Evolutionary conservation across 768 basidiomycete genomes (phyloP).

Genomic region (Kwoniella botswanensis): DNA sequence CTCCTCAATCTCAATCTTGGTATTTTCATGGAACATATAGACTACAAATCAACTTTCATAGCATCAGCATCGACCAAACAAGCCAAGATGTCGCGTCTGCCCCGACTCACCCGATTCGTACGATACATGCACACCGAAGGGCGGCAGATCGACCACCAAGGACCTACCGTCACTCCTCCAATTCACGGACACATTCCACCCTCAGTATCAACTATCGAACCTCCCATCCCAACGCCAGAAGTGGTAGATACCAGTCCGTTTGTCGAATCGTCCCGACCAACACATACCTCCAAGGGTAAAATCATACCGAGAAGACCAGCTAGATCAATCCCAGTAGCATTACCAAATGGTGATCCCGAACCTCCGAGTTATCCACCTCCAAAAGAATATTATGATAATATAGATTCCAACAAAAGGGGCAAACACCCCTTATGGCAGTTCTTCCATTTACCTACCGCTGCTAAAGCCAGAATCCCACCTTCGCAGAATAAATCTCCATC

Average conservation of each 20-base stretch:
- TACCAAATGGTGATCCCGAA: conserved; percentile 43
- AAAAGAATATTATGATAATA: conserved; percentile 30
- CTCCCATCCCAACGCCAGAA: conserved; percentile 7
- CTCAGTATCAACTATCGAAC: conserved; percentile 1
- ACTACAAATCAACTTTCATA: too few species aligned
- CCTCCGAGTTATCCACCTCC: conserved; percentile 43
- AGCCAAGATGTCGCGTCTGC: conserved; percentile 28
- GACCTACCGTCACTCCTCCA: conserved; percentile 26
- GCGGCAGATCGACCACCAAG: conserved; percentile 47
- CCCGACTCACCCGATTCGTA: conserved; percentile 24
- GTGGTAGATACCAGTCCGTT: conserved; percentile 11
- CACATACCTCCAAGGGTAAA: conserved; percentile 45
- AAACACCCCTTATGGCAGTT: conserved; percentile 56
- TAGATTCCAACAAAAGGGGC: conserved; percentile 16
- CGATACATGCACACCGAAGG: conserved; percentile 48
- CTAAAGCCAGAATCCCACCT: conserved; percentile 16
- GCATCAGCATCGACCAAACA: not conserved
- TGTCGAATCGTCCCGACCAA: conserved; percentile 16
- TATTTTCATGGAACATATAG: not conserved
- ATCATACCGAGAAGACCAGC: conserved; percentile 46
- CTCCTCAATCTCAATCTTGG: not conserved
- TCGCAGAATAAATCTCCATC: conserved; percentile 20
- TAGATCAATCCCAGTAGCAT: conserved; percentile 25
- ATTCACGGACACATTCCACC: conserved; percentile 24
- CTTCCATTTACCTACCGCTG: conserved; percentile 44